phyloP scores from a whole-genome alignment of 306 rosid genomes.

The Prunus dulcis region DNA sequence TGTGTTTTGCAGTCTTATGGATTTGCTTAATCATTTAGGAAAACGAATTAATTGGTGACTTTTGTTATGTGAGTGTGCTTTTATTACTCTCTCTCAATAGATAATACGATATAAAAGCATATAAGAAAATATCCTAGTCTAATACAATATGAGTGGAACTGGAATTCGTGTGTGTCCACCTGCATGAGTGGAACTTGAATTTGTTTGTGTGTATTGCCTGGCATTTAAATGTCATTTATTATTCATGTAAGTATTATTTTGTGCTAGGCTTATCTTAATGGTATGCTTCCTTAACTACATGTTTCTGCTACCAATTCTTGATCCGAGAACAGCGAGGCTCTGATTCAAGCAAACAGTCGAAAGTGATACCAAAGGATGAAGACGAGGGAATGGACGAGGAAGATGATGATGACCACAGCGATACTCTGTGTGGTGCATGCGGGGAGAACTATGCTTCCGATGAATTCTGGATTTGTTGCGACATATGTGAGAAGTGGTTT shows the following conservation, averaged over 20 bases:
- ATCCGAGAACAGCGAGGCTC: constrained; percentile 41
- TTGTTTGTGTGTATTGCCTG: not conserved
- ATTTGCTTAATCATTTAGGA: not conserved
- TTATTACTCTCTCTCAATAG: too few relatives aligned
- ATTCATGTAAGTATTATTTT: not conserved
- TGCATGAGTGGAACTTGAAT: not conserved
- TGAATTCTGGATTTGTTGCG: constrained; percentile 70
- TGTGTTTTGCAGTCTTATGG: not conserved
- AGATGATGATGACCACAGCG: constrained; percentile 55
- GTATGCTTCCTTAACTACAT: not conserved
- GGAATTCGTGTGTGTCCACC: not conserved
- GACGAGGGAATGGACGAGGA: constrained; percentile 47
- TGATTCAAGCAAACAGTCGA: constrained; percentile 35
- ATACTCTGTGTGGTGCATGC: constrained; percentile 59
- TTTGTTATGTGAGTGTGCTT: not conserved
- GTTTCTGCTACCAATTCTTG: not conserved
- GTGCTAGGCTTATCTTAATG: not conserved
- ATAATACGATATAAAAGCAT: not conserved
- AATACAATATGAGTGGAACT: not conserved
- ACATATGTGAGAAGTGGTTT: constrained; percentile 61
- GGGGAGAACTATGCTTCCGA: constrained; percentile 47
- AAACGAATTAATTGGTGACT: not conserved
- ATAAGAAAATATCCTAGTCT: not conserved
- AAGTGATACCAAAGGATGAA: constrained; percentile 41
- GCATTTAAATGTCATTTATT: not conserved